Conservation (phyloP, 768 basidiomycete species). For the Sporobolomyces roseus region DNA sequence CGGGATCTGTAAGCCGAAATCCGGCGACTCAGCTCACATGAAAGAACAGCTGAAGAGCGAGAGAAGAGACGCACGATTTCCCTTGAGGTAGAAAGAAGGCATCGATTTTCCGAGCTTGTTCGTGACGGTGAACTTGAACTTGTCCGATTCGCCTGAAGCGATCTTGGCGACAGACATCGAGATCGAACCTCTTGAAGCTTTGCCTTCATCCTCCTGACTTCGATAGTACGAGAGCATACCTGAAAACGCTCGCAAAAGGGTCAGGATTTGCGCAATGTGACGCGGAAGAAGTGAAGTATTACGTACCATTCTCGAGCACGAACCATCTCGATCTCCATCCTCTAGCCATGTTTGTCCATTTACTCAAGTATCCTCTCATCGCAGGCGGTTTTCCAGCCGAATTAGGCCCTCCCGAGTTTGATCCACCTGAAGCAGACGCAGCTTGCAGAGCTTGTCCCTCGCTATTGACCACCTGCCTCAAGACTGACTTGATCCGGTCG, state of each 20-base stretch:
- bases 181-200: constrained; percentile 81
- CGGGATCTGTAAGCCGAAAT: constrained; percentile 57
- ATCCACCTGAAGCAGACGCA: constrained; percentile 18
- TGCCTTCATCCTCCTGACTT: constrained; percentile 80
- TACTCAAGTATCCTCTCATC: constrained; percentile 72
- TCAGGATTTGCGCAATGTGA: neutral
- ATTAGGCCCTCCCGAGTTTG: constrained; percentile 1
- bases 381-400: constrained; percentile 57
- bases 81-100: constrained; percentile 45
- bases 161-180: constrained; percentile 74
- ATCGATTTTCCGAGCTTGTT: constrained; percentile 47
- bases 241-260: neutral
- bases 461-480: constrained; percentile 67
- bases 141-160: constrained; percentile 51
- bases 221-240: constrained; percentile 61
- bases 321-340: constrained; percentile 91
- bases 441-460: constrained; percentile 18
- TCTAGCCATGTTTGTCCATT: constrained; percentile 86
- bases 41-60: neutral
- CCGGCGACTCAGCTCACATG: too few relatives aligned
- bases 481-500: constrained; percentile 67
- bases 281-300: neutral
- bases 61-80: constrained; percentile 43
- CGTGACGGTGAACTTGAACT: constrained; percentile 77
- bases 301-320: constrained; percentile 66